Evolutionary conservation across 257 asterid genomes (phyloP), one percentile per base, ranked within the genome.

Genomic region (Lavandula angustifolia): DNA sequence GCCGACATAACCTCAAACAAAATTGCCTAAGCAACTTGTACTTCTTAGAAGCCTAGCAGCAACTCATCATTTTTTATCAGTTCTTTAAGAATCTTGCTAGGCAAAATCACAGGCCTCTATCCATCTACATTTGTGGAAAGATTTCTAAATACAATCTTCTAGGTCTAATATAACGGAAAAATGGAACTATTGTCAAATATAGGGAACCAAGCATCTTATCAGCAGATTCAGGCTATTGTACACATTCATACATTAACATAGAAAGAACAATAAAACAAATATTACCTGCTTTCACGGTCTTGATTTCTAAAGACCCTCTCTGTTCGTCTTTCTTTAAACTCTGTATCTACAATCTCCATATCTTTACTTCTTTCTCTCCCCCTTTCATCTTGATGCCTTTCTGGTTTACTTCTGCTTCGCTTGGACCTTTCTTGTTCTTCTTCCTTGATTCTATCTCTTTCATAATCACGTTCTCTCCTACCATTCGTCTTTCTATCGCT

Each of bases 251-350:
- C 27, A 22, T 22, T 22, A 22, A 22, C 27, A 22, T 22, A 22
- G 27, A 22, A 22, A 22, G 27, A 22, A 22, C 27, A 14, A 3
- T 61, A 16, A 11, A 9, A 9, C 3, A 9, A 52, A 14, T 16
- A 5, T 76, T 77, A 85, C 94, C 87, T 80, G 85, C 35, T 79
- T 38, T 77, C 87, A 37, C 67, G 81, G 68, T 69, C 77, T 60
- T 72, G 76, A 9, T 74, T 76, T 68, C 76, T 66, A 41, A 80
- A 56, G 27, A 49, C 80, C 64, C 80, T 74, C 34, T 71, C 82
- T 46, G 64, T 69, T 33, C 68, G 79, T 58, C 71, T 78, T 66
- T 72, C 86, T 47, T 67, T 72, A 64, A 42, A 51, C 47, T 75
- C 92, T 60, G 57, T 74, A 32, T 77, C 83, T 12, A 44, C 51